Conservation (phyloP, 768 basidiomycete species). For the Leccinum arenicola region DNA sequence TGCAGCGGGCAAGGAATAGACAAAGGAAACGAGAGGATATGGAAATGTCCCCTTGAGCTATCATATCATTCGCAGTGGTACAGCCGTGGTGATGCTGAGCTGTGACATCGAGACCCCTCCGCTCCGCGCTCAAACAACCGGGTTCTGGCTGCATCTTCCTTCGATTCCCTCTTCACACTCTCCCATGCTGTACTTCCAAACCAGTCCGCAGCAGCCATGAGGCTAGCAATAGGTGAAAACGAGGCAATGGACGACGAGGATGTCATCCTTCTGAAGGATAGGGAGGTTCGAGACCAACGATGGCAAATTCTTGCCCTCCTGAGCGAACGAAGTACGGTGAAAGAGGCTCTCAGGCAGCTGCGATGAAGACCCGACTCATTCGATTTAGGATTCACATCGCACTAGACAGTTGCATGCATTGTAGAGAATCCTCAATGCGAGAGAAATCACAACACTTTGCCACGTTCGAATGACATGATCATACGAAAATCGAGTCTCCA, state of each 20-base stretch:
- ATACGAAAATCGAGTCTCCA: neutral
- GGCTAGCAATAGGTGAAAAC: conserved; percentile 55
- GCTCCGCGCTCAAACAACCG: conserved; percentile 35
- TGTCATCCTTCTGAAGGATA: conserved; percentile 51
- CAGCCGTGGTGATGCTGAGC: neutral
- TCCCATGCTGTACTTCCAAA: conserved; percentile 76
- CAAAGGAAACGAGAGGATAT: conserved; percentile 19
- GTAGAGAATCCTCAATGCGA: neutral
- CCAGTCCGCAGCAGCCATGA: conserved; percentile 73
- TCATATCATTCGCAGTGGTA: neutral
- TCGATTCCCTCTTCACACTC: conserved; percentile 77
- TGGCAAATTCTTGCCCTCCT: conserved; percentile 80
- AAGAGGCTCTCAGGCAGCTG: conserved; percentile 49
- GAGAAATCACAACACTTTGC: neutral
- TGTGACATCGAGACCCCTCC: conserved; percentile 38
- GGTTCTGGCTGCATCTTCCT: conserved; percentile 64
- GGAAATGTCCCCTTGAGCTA: conserved; percentile 25
- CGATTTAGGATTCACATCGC: neutral
- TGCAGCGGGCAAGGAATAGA: conserved; percentile 21
- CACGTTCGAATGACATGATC: neutral
- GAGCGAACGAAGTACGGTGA: conserved; percentile 69
- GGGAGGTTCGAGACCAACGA: conserved; percentile 63
- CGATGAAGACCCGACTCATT: conserved; percentile 19
- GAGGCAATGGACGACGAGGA: conserved; percentile 46
- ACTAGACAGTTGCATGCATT: neutral